A percentile compares a stretch with the other conserved stretches of the same genome.
phyloP scores from a whole-genome alignment of 768 basidiomycete genomes.

The Agrocybe chaxingu region DNA sequence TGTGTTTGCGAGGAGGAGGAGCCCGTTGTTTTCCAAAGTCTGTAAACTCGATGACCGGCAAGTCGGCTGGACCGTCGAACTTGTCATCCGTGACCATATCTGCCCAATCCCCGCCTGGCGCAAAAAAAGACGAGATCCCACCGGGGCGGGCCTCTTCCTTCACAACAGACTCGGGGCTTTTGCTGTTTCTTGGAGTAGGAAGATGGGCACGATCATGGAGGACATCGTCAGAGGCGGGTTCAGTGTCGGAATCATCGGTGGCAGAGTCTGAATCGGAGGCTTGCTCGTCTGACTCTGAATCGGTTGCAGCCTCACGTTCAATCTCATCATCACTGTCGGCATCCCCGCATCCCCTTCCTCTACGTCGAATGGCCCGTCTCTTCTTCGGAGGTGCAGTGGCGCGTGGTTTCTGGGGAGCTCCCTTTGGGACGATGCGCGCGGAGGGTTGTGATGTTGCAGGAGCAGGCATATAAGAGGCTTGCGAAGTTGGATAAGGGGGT shows the following conservation, averaged over 20 bases:
- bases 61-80: constrained; percentile 56
- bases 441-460: constrained; percentile 31
- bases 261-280: constrained; percentile 54
- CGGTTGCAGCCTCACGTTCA: constrained; percentile 65
- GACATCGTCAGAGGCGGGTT: constrained; percentile 65
- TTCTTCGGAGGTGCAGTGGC: constrained; percentile 32
- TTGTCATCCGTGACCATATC: constrained; percentile 81
- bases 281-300: constrained; percentile 64
- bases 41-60: constrained; percentile 81
- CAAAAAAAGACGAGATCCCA: constrained; percentile 48
- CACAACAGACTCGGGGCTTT: constrained; percentile 44
- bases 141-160: constrained; percentile 23
- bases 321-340: constrained; percentile 79
- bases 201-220: constrained; percentile 48
- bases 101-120: constrained; percentile 63
- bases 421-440: constrained; percentile 27
- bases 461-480: constrained; percentile 42
- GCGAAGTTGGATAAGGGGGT: neutral
- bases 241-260: constrained; percentile 67
- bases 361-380: constrained; percentile 50
- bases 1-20: constrained; percentile 36
- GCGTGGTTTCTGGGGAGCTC: constrained; percentile 30
- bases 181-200: constrained; percentile 67
- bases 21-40: constrained; percentile 48
- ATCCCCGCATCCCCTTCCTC: constrained; percentile 56